Conservation (phyloP, 1,139 yeast genomes). For the Yamadazyma dendronema region DNA sequence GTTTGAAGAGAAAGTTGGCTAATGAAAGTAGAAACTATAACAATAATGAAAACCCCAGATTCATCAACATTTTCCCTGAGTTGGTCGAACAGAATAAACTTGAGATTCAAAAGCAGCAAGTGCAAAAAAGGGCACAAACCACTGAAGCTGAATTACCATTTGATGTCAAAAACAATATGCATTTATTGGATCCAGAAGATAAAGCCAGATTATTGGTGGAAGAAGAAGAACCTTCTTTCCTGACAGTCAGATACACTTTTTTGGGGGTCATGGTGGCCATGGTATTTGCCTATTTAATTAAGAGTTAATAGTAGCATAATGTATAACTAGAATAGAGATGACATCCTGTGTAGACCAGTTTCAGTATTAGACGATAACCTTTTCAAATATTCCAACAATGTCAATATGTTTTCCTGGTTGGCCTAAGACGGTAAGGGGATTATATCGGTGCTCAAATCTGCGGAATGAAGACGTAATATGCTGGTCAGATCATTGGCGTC, state of each 20-base stretch:
- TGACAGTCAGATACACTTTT: constrained; percentile 15
- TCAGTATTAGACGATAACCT: too few species aligned
- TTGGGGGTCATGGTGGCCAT: constrained; percentile 34
- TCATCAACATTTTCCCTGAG: constrained; percentile 68
- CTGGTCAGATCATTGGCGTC: too few species aligned
- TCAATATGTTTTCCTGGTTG: too few species aligned
- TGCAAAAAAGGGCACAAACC: constrained; percentile 8
- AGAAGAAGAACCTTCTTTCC: constrained; percentile 9
- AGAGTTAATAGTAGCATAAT: constrained; percentile 9
- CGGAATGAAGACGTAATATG: too few species aligned
- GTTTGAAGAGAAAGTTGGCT: constrained; percentile 37
- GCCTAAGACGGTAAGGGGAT: too few species aligned
- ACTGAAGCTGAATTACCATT: constrained; percentile 17
- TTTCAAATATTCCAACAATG: too few species aligned
- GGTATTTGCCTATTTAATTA: constrained; percentile 23
- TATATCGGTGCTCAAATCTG: too few species aligned
- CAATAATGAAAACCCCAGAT: constrained; percentile 50
- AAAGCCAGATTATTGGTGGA: constrained; percentile 37
- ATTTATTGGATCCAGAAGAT: constrained; percentile 44
- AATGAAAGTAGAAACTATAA: constrained; percentile 68
- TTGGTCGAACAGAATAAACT: constrained; percentile 46
- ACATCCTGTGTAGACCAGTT: background rate
- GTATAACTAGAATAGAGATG: background rate
- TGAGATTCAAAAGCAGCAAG: constrained; percentile 21
- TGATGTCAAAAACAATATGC: constrained; percentile 23